Evolutionary conservation across 2,329 filamentous ascomycete genomes (phyloP).

Genomic region (Neoarthrinium moseri): DNA sequence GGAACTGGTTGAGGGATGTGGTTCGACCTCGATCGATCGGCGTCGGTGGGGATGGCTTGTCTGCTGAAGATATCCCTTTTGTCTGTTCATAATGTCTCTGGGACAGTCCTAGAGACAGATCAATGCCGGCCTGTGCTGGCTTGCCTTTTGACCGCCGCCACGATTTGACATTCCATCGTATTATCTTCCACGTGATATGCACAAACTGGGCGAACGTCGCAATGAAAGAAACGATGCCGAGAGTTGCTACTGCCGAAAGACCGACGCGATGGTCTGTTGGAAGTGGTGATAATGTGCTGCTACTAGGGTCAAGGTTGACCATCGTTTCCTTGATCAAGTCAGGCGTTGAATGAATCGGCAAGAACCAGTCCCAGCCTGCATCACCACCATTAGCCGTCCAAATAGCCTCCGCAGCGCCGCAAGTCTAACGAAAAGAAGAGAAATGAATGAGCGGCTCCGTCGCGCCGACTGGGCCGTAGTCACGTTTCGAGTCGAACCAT

Average conservation of each 20-base stretch:
- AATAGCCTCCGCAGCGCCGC: too few species aligned
- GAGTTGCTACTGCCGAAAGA: slow-evolving; percentile 9
- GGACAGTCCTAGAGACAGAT: neutral
- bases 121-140: neutral
- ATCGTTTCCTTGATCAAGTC: too few species aligned
- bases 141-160: neutral
- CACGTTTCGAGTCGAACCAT: too few species aligned
- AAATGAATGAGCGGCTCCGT: too few species aligned
- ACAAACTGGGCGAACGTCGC: slow-evolving; percentile 3
- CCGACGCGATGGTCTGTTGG: slow-evolving; percentile 2
- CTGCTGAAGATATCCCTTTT: too few species aligned
- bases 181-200: slow-evolving; percentile 10
- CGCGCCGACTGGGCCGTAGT: too few species aligned
- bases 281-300: neutral
- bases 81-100: neutral
- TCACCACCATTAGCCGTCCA: too few species aligned
- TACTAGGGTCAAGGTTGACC: neutral
- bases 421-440: too few species aligned
- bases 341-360: too few species aligned
- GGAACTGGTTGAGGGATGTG: slow-evolving; percentile 59
- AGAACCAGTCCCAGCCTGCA: too few species aligned
- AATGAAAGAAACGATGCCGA: slow-evolving; percentile 10
- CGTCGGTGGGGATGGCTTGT: neutral
- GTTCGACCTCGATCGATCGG: neutral
- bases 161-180: slow-evolving; percentile 17